Conservation (phyloP, 2,329 filamentous ascomycete species). For the Ophiocordyceps camponoti-saundersi region DNA sequence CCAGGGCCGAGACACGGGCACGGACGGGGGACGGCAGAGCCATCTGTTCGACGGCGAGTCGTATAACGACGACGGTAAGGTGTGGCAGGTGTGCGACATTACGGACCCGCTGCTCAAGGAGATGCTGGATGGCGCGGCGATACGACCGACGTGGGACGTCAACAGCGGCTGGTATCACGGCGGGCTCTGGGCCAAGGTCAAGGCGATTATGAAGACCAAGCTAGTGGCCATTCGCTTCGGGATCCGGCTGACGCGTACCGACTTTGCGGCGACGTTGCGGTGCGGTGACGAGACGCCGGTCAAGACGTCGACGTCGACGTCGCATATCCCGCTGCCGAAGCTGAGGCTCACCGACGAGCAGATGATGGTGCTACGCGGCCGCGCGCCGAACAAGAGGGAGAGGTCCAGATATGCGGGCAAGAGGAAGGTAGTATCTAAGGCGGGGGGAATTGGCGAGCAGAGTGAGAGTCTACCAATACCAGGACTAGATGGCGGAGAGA, state of each 20-base stretch:
- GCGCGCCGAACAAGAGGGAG: constrained; percentile 18
- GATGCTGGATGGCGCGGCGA: constrained; percentile 46
- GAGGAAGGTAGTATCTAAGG: constrained; percentile 5
- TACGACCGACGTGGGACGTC: constrained; percentile 41
- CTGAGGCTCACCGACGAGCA: constrained; percentile 18
- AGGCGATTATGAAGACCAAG: constrained; percentile 78
- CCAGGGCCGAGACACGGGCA: constrained; percentile 20
- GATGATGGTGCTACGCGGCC: constrained; percentile 15
- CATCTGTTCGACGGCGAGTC: constrained; percentile 74
- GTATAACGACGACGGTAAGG: constrained; percentile 64
- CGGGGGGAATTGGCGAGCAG: constrained; percentile 3
- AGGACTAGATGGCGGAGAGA: neutral
- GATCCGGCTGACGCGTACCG: constrained; percentile 24
- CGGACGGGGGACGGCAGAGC: constrained; percentile 24
- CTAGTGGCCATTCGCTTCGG: constrained; percentile 49
- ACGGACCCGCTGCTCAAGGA: constrained; percentile 56
- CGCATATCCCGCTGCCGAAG: constrained; percentile 17
- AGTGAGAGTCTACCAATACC: neutral
- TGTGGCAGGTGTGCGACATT: constrained; percentile 91
- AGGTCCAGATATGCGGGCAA: constrained; percentile 16
- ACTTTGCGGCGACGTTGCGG: constrained; percentile 17
- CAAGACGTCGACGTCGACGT: constrained; percentile 12
- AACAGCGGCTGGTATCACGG: constrained; percentile 73
- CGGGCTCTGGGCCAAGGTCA: constrained; percentile 67
- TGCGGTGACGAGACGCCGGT: constrained; percentile 17